These are phyloP conservation scores for Lachnellula suecica DNA, from an alignment of 2,329 filamentous ascomycete species.

Conservation along the genomic window DNA sequence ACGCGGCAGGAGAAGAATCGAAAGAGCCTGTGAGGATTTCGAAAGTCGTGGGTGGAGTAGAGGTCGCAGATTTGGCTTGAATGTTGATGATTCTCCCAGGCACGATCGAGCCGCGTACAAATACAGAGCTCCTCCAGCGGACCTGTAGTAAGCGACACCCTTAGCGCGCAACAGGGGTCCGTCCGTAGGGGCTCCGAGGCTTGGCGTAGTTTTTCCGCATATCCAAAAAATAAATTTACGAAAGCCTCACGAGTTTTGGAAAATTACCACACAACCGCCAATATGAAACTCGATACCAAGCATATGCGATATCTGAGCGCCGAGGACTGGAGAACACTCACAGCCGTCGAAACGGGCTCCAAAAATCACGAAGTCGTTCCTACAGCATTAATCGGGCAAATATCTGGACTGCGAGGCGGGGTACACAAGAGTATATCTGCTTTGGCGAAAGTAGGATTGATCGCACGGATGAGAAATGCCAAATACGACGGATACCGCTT, in stretches of 20 bases:
- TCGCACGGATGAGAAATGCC: constrained; percentile 90
- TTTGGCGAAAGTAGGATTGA: constrained; percentile 87
- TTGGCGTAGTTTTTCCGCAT: constrained; percentile 10
- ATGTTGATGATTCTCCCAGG: constrained; percentile 24
- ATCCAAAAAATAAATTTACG: constrained; percentile 21
- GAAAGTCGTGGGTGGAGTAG: constrained; percentile 32
- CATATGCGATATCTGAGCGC: constrained; percentile 86
- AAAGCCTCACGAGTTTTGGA: constrained; percentile 3
- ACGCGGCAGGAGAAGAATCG: background rate
- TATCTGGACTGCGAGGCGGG: constrained; percentile 78
- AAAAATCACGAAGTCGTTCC: constrained; percentile 98
- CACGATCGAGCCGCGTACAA: constrained; percentile 32
- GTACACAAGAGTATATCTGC: constrained; percentile 86
- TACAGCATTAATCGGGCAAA: constrained; percentile 80
- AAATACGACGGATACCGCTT: constrained; percentile 97
- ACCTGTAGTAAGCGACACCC: constrained; percentile 18
- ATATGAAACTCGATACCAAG: constrained; percentile 94
- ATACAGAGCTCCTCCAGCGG: constrained; percentile 22
- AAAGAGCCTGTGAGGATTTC: constrained; percentile 2
- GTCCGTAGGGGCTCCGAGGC: background rate
- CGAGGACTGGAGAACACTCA: constrained; percentile 94
- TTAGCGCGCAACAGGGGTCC: constrained; percentile 23
- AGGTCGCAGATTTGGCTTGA: constrained; percentile 24
- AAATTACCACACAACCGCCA: constrained; percentile 12
- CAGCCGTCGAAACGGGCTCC: constrained; percentile 89